These are phyloP conservation scores for Aspergillus nanangensis DNA, from an alignment of 495 filamentous ascomycete genomes.

Conservation along the genomic window DNA sequence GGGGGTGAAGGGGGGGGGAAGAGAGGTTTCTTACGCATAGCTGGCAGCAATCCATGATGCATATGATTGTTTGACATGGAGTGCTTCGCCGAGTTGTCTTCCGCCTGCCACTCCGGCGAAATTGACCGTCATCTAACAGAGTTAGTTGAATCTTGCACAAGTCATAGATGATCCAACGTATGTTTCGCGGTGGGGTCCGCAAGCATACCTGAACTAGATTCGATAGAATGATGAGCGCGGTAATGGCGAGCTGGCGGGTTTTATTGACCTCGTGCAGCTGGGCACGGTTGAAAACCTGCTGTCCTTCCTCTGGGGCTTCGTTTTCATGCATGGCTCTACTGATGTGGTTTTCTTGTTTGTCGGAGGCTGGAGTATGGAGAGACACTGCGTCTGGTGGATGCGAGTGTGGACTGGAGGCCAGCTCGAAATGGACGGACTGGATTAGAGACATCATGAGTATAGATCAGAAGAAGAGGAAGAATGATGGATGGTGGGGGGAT, in stretches of 20 bases:
- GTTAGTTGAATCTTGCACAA: neutral
- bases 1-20: too few species aligned
- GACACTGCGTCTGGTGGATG: neutral
- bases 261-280: constrained; percentile 11
- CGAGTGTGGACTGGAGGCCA: neutral
- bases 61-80: constrained; percentile 17
- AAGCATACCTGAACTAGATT: constrained; percentile 26
- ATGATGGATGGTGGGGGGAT: too few species aligned
- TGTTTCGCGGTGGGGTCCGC: neutral
- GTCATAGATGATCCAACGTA: neutral
- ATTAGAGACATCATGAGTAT: neutral
- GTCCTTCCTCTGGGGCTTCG: constrained; percentile 6
- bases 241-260: constrained; percentile 15
- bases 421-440: neutral
- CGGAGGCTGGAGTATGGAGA: neutral
- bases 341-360: neutral
- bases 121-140: constrained; percentile 28
- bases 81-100: constrained; percentile 18
- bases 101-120: constrained; percentile 29
- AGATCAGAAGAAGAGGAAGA: too few species aligned
- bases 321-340: too few species aligned
- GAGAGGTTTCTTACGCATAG: too few species aligned
- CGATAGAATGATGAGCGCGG: constrained; percentile 18
- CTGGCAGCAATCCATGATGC: constrained; percentile 29
- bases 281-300: constrained; percentile 19